A percentile compares a stretch with the other conserved stretches of the same genome.
Conservation (phyloP, 1,284 basidiomycete species). For the Ustanciosporium gigantosporum region DNA sequence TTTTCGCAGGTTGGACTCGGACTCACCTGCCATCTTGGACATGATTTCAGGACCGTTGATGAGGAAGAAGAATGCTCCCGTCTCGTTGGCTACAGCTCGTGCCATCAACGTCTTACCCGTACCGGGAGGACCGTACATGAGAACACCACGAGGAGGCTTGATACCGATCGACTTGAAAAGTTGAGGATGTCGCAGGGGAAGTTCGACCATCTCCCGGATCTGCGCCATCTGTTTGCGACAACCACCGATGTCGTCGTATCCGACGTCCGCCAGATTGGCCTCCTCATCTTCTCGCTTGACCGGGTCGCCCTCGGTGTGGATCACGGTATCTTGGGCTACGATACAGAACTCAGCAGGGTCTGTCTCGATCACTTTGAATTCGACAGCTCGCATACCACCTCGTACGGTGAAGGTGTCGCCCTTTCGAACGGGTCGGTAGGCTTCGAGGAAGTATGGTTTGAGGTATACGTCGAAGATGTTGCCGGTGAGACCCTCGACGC, state of each 20-base stretch:
- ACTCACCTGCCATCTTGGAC: conserved; percentile 99
- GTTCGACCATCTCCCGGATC: conserved; percentile 97
- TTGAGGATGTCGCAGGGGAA: conserved; percentile 96
- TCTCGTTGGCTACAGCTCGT: conserved; percentile 97
- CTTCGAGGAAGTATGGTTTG: conserved; percentile 99
- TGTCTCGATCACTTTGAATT: conserved; percentile 93
- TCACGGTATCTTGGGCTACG: conserved; percentile 93
- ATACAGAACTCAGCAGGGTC: conserved; percentile 96
- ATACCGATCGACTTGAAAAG: conserved; percentile 99
- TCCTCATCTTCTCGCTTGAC: conserved; percentile 99
- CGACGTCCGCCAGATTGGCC: conserved; percentile 91
- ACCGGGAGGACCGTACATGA: conserved; percentile 61
- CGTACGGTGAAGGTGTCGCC: conserved; percentile 98
- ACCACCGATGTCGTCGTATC: conserved; percentile 98
- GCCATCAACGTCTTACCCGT: conserved; percentile 73
- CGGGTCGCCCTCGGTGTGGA: conserved; percentile 96
- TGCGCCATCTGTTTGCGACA: conserved; percentile 99
- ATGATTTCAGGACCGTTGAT: conserved; percentile 99
- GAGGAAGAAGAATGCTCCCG: conserved; percentile 99
- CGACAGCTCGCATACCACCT: conserved; percentile 74
- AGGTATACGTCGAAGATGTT: conserved; percentile 99
- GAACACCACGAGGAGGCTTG: conserved; percentile 81
- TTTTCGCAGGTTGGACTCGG: conserved; percentile 93
- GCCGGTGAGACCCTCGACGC: conserved; percentile 91
- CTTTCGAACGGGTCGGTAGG: conserved; percentile 90